A percentile compares a stretch with the other conserved stretches of the same genome.
These are phyloP conservation scores for Triticum turgidum DNA, from an alignment of 176 grass and related monocot species.

Conservation along the genomic window DNA sequence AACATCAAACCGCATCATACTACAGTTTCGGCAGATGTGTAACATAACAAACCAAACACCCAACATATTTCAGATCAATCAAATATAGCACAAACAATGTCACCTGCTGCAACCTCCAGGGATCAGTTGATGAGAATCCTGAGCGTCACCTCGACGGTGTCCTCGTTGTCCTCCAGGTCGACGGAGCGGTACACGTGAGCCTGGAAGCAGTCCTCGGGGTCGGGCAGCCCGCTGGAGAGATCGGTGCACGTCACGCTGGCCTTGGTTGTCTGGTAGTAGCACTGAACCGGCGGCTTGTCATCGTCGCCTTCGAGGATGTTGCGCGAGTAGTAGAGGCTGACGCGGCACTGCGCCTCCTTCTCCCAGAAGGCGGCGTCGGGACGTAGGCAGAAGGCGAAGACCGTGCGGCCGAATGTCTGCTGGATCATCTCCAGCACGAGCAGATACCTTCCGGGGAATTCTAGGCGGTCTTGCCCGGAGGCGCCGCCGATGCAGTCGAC, in stretches of 20 bases:
- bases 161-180: background rate
- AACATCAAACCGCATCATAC: background rate
- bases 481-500: background rate
- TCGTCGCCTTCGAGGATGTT: background rate
- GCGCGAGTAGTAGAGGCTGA: background rate
- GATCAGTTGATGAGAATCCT: background rate
- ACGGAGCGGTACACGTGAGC: background rate
- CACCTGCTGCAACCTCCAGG: background rate
- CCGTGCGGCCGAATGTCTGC: background rate
- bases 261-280: background rate
- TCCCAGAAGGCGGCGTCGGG: background rate
- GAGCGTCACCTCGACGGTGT: background rate
- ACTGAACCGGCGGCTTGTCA: background rate
- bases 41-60: background rate
- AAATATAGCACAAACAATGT: background rate
- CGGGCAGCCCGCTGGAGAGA: background rate
- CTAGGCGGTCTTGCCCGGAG: background rate
- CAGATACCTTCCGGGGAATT: background rate
- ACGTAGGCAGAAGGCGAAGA: background rate
- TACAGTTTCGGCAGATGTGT: background rate
- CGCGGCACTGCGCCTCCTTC: background rate
- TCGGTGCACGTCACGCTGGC: constrained; percentile 6
- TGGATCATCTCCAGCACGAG: background rate
- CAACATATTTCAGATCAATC: background rate
- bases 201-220: background rate